Evolutionary conservation across 768 basidiomycete species (phyloP).

Genomic region (Pholiota microspora): DNA sequence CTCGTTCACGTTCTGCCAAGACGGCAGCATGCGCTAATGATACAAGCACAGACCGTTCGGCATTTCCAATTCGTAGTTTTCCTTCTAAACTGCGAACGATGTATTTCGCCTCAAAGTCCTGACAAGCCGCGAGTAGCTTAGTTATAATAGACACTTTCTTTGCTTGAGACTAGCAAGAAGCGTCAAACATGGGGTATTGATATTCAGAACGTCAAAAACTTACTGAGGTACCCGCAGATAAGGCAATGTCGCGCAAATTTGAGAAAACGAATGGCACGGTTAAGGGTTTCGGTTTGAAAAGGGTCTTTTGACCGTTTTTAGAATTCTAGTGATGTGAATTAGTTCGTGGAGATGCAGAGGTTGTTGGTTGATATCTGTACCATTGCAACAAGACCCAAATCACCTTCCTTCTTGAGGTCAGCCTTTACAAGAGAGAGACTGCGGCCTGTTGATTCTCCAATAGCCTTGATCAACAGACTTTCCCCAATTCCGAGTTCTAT

Average conservation of each 20-base stretch:
- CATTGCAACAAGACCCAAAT: slow-evolving; percentile 96
- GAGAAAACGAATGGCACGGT: slow-evolving; percentile 89
- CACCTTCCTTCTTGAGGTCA: slow-evolving; percentile 93
- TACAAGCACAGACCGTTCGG: slow-evolving; percentile 92
- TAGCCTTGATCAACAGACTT: slow-evolving; percentile 90
- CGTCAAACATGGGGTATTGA: slow-evolving; percentile 6
- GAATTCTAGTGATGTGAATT: slow-evolving; percentile 60
- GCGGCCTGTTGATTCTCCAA: slow-evolving; percentile 93
- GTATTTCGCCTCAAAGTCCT: slow-evolving; percentile 92
- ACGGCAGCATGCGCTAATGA: slow-evolving; percentile 92
- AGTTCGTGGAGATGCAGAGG: slow-evolving; percentile 1
- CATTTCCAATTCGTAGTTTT: slow-evolving; percentile 95
- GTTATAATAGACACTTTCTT: slow-evolving; percentile 97
- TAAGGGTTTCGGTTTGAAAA: slow-evolving; percentile 92
- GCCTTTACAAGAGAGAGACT: slow-evolving; percentile 79
- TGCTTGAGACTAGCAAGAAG: slow-evolving; percentile 95
- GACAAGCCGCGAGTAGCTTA: slow-evolving; percentile 89
- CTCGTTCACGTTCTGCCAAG: slow-evolving; percentile 70
- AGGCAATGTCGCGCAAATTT: slow-evolving; percentile 88
- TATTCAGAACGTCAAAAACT: slow-evolving; percentile 5
- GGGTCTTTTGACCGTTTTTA: slow-evolving; percentile 86
- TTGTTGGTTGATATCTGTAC: too few species aligned
- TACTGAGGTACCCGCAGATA: slow-evolving; percentile 81
- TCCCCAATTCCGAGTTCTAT: slow-evolving; percentile 97
- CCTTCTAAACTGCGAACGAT: slow-evolving; percentile 95